Evolutionary conservation across 768 basidiomycete genomes (phyloP), one percentile per base, ranked within the genome.

Genomic region (Nidularia pulvinata): DNA sequence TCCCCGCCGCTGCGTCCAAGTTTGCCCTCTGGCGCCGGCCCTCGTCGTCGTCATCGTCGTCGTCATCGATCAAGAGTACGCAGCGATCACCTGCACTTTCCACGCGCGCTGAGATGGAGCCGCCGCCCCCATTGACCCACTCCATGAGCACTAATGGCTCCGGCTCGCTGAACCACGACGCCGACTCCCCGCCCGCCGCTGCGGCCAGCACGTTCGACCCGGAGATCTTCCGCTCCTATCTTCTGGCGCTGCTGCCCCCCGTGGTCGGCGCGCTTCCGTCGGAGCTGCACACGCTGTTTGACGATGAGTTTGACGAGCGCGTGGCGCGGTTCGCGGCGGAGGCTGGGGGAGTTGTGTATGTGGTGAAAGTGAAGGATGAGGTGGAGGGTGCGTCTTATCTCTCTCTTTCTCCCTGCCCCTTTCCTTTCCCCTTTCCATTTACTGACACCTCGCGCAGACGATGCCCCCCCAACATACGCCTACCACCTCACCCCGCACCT

Each of bases 321-420:
- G 87, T 93, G 19, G 66, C 80, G 48, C 81, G 86, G 52, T 95
- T 94, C 71, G 86, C 90, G 6, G 73, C 75, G 3, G 93, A 95
- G 58, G 83, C 81, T 32, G 86, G 86, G 5, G 89, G 83, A 11
- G 89, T 88, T 32, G 74, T 94, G 45, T 95, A 94, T 67, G 85
- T 95, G 32, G 86, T 91, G 36, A 93, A 94, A 73, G 74, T 78
- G 54, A 87, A 77, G 68, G 86, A 91, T 35, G 89, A 89, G 48
- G 72, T 75, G 11, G 91, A 91, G 71, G 88, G 92, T 89, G 59
- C 58, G 78, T 62, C 25, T 4, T 51, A 25, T 34, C 34, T 5
- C n/a, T 33, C 43, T 33, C 33, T 14, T 50, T 4, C 25, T 25
- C 25, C 25, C 25, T 25, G 1, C 25, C 25, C 25, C 25, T 25